These are phyloP conservation scores for Lepidium didymum DNA, from an alignment of 345 rosid genomes.

Conservation along the genomic window DNA sequence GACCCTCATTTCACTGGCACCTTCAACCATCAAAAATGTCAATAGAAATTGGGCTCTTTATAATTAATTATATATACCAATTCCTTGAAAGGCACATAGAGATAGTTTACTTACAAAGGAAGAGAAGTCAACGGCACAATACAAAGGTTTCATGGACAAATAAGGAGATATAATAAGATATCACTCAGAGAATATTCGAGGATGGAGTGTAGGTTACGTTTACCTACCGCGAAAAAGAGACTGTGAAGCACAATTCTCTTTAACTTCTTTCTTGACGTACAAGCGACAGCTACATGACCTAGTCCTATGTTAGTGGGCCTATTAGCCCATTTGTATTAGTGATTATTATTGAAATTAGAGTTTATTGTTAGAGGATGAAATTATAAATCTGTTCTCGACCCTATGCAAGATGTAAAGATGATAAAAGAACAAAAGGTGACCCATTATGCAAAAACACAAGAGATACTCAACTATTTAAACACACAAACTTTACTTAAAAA, in stretches of 20 bases:
- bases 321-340: not conserved
- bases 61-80: not conserved
- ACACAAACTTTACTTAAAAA: not conserved
- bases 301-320: not conserved
- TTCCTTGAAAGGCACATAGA: not conserved
- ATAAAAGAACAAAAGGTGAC: not conserved
- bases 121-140: not conserved
- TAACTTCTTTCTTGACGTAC: conserved; percentile 6
- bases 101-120: not conserved
- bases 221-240: not conserved
- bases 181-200: not conserved
- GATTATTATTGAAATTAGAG: not conserved
- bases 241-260: not conserved
- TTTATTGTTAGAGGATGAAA: not conserved
- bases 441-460: not conserved
- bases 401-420: not conserved
- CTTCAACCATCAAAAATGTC: too few relatives aligned
- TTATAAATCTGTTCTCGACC: not conserved
- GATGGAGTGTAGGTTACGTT: not conserved
- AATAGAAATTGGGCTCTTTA: too few relatives aligned
- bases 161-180: not conserved
- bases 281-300: not conserved
- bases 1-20: too few relatives aligned
- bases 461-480: not conserved
- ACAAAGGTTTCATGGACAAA: not conserved